Evolutionary conservation across 2,329 filamentous ascomycete genomes (phyloP).

Genomic region (Alternaria brassicicola): DNA sequence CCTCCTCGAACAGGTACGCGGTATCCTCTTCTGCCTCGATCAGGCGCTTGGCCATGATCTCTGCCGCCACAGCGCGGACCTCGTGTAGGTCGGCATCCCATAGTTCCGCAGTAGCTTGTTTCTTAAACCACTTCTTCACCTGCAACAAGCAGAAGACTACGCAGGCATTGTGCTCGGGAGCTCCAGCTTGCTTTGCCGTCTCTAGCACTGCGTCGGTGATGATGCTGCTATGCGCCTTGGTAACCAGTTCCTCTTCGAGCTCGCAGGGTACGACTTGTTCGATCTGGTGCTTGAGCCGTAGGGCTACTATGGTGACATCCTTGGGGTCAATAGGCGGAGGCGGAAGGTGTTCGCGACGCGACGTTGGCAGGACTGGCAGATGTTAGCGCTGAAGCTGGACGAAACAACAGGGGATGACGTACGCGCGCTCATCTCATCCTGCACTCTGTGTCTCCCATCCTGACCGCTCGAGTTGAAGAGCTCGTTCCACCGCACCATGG

Average conservation of each 20-base stretch:
- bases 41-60: conserved; percentile 87
- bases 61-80: conserved; percentile 80
- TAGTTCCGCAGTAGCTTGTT: conserved; percentile 78
- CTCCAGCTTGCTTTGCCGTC: conserved; percentile 82
- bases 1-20: conserved; percentile 76
- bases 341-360: conserved; percentile 63
- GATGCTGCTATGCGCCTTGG: conserved; percentile 79
- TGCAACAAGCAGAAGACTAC: conserved; percentile 85
- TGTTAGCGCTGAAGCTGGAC: conserved; percentile 12
- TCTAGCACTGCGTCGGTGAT: conserved; percentile 80
- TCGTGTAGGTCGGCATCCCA: conserved; percentile 90
- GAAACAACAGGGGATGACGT: conserved; percentile 18
- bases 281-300: conserved; percentile 88
- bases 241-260: conserved; percentile 76
- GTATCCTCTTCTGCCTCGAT: conserved; percentile 86
- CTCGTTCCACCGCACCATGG: conserved; percentile 50
- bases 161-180: conserved; percentile 73
- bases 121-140: conserved; percentile 75
- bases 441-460: conserved; percentile 47
- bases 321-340: conserved; percentile 73
- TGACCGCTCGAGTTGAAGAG: conserved; percentile 47
- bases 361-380: conserved; percentile 66
- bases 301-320: conserved; percentile 86
- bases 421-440: conserved; percentile 53
- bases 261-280: conserved; percentile 91